Conservation (phyloP, 352 stramenopile genomes). For the Pythium dissimile region DNA sequence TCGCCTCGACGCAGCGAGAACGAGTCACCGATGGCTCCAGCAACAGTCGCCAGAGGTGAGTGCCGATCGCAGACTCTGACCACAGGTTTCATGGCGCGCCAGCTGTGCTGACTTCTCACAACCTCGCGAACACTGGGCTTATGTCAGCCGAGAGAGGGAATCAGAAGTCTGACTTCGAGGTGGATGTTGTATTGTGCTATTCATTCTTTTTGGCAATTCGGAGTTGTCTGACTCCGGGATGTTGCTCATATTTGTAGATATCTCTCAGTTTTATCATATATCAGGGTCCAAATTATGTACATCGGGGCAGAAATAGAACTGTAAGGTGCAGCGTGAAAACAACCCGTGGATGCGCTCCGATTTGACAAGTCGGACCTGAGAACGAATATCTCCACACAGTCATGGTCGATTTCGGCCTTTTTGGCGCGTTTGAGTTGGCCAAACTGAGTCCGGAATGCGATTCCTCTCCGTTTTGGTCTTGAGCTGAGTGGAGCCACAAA, state of each 20-base stretch:
- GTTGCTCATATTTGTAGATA: conserved; percentile 1
- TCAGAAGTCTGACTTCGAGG: too few species aligned
- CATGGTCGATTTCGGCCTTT: too few species aligned
- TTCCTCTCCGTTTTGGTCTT: conserved; percentile 4
- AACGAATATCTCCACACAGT: too few species aligned
- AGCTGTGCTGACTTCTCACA: too few species aligned
- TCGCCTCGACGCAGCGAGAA: too few species aligned
- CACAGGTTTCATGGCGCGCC: too few species aligned
- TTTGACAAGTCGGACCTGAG: neutral
- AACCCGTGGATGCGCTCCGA: neutral
- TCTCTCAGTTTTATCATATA: conserved; percentile 3
- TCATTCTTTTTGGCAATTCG: conserved; percentile 2
- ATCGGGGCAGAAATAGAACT: conserved; percentile 1
- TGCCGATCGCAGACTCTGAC: too few species aligned
- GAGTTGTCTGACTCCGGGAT: conserved; percentile 6
- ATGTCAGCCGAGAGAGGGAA: too few species aligned
- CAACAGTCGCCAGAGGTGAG: too few species aligned
- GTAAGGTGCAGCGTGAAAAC: neutral
- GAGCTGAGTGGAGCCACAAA: neutral
- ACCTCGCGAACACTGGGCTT: too few species aligned
- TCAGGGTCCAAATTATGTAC: conserved; percentile 4
- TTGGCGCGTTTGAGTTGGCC: conserved; percentile 3
- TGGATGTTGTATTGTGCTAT: conserved; percentile 13
- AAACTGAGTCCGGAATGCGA: conserved; percentile 11
- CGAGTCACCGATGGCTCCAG: too few species aligned